Base-by-base conservation (phyloP, 148 eudicot species). In the Chenopodium suecicum region DNA sequence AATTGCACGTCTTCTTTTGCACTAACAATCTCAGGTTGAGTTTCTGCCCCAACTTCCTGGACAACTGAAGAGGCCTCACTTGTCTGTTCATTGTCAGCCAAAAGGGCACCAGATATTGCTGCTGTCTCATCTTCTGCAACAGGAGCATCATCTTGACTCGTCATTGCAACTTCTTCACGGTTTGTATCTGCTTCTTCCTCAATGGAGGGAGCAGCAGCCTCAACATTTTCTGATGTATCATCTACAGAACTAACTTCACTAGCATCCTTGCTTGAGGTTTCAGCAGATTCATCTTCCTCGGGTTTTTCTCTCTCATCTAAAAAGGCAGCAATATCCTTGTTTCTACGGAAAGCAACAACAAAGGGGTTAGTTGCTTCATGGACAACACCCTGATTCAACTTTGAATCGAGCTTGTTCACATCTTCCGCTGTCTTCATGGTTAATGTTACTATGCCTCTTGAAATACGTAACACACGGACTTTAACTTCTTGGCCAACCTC, bases 401-500 rank as follows among this genome's bases (percentile, higher is more conserved):
- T 76, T 7, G 86, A 54, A 77, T 89, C 95, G 75, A 90, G 69
- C 76, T 82, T 83, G 78, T 71, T 78, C 80, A 13, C 86, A 79
- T 84, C 91, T 80, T 94, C 97, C 69, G 92, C 93, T 82, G 80
- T 88, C 78, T 90, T 94, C 94, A 93, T 94, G 1, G 98, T 97
- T 78, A 97, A 85, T 41, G 94, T 90, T 54, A 90, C 89, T 75
- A 85, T 86, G 66, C 97, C 99, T 86, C 99, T 88, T 71, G 86
- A 47, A 74, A 89, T 77, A 32, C 92, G 89, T 86, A 96, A 81
- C 12, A 96, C 99, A 7, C 98, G 91, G 52, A 94, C 97, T 54
- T 81, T 89, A 73, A 96, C 94, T 85, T 94, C 97, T 89, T 96
- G 97, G 48, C 97, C 98, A 58, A 91, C 83, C 86, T 90, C 88